Conservation (phyloP, 2,329 filamentous ascomycete species). For the Clarireedia homoeocarpa region DNA sequence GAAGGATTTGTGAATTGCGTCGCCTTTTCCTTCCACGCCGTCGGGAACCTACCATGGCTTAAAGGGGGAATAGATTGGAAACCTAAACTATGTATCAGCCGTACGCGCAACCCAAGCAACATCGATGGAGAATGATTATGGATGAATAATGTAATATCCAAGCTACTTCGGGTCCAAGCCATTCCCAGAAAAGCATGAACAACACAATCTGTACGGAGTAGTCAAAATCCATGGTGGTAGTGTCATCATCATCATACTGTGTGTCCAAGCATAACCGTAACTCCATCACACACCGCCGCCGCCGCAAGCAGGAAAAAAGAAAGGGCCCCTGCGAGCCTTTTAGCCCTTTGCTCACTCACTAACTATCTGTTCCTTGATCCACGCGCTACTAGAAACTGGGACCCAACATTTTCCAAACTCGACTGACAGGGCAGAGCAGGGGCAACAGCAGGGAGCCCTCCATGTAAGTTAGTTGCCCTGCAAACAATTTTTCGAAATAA, state of each 20-base stretch:
- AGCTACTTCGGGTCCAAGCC: not conserved
- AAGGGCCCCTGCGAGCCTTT: constrained; percentile 2
- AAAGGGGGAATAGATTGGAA: not conserved
- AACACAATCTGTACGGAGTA: not conserved
- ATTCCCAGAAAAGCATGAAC: too few species aligned
- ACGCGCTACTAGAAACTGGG: not conserved
- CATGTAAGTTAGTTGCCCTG: constrained; percentile 12
- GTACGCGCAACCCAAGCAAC: too few species aligned
- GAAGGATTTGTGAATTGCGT: not conserved
- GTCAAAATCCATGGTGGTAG: not conserved
- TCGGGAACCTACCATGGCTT: not conserved
- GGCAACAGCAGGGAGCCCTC: not conserved
- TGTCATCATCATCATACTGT: not conserved
- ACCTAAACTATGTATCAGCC: too few species aligned
- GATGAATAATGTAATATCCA: too few species aligned
- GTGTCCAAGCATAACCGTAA: not conserved
- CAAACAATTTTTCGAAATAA: constrained; percentile 10
- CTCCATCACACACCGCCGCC: constrained; percentile 7
- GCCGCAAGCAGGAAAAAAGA: not conserved
- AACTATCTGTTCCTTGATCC: not conserved
- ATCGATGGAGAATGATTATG: too few species aligned
- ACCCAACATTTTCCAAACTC: not conserved
- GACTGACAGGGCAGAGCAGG: constrained; percentile 6
- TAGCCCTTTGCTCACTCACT: not conserved
- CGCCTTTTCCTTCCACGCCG: too few species aligned